Conservation (phyloP, 1,284 basidiomycete genomes). For the Malassezia dermatis region DNA sequence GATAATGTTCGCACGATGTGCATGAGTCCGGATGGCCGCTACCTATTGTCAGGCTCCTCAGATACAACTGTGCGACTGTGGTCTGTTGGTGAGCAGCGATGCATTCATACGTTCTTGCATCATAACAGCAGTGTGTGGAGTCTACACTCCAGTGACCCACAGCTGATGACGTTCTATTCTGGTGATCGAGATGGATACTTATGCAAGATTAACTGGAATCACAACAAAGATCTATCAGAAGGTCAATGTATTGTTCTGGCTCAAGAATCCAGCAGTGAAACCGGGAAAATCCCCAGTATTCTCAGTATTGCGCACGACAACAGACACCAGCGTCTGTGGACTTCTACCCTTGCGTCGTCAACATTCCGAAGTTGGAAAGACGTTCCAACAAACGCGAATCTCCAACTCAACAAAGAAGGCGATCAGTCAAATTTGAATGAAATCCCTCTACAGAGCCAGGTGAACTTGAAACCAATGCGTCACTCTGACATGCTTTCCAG, state of each 20-base stretch:
- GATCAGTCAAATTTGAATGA: conserved; percentile 2
- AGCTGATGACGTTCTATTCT: conserved; percentile 85
- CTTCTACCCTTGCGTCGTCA: conserved; percentile 68
- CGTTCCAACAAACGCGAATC: conserved; percentile 44
- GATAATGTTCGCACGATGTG: conserved; percentile 87
- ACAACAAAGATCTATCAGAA: conserved; percentile 66
- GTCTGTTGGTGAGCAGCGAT: conserved; percentile 79
- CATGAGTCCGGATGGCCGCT: conserved; percentile 76
- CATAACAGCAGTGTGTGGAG: conserved; percentile 94
- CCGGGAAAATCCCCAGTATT: conserved; percentile 57
- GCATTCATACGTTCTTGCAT: conserved; percentile 89
- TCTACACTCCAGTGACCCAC: conserved; percentile 72
- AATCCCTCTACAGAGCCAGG: not conserved
- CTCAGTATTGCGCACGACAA: conserved; percentile 74
- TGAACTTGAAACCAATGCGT: not conserved
- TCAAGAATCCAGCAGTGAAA: conserved; percentile 28
- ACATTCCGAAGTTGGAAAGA: conserved; percentile 65
- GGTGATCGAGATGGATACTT: conserved; percentile 83
- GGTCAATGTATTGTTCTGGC: conserved; percentile 73
- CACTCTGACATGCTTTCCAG: not conserved
- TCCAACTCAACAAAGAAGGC: not conserved
- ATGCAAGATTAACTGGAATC: conserved; percentile 78
- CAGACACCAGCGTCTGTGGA: conserved; percentile 72
- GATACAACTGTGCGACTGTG: conserved; percentile 75
- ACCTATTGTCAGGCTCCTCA: conserved; percentile 48